These are phyloP conservation scores for Achaetomiella virescens DNA, from an alignment of 495 filamentous ascomycete species.

Conservation along the genomic window DNA sequence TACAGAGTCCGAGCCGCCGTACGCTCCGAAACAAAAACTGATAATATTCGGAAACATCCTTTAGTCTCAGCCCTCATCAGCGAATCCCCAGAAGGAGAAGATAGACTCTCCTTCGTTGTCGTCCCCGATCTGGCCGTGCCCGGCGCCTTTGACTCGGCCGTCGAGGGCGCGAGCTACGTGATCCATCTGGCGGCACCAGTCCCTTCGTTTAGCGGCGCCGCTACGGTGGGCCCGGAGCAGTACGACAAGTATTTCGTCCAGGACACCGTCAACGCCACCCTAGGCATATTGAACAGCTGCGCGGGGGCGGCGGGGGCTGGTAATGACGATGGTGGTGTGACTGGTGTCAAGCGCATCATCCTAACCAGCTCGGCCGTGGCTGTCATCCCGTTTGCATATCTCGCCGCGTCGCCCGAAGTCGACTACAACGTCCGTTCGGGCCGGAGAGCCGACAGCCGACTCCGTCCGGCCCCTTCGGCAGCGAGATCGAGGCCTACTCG, in stretches of 20 bases:
- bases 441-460: conserved; percentile 24
- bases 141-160: conserved; percentile 41
- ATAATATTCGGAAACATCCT: conserved; percentile 24
- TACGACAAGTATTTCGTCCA: conserved; percentile 63
- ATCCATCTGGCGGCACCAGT: conserved; percentile 50
- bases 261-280: conserved; percentile 67
- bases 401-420: conserved; percentile 17
- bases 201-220: conserved; percentile 45
- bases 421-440: conserved; percentile 9
- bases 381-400: conserved; percentile 22
- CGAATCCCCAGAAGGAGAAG: too few species aligned
- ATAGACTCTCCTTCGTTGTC: conserved; percentile 36
- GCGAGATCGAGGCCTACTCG: conserved; percentile 33
- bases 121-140: conserved; percentile 43
- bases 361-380: conserved; percentile 43
- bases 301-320: conserved; percentile 59
- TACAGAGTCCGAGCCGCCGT: conserved; percentile 44
- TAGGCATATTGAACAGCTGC: conserved; percentile 64
- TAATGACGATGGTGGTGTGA: too few species aligned
- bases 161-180: conserved; percentile 42
- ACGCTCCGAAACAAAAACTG: conserved; percentile 32
- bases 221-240: conserved; percentile 32
- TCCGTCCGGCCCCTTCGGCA: conserved; percentile 33
- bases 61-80: conserved; percentile 25
- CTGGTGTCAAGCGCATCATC: conserved; percentile 60